Base-by-base conservation (phyloP, 2,329 filamentous ascomycete genomes). In the Hypoxylon sp. region DNA sequence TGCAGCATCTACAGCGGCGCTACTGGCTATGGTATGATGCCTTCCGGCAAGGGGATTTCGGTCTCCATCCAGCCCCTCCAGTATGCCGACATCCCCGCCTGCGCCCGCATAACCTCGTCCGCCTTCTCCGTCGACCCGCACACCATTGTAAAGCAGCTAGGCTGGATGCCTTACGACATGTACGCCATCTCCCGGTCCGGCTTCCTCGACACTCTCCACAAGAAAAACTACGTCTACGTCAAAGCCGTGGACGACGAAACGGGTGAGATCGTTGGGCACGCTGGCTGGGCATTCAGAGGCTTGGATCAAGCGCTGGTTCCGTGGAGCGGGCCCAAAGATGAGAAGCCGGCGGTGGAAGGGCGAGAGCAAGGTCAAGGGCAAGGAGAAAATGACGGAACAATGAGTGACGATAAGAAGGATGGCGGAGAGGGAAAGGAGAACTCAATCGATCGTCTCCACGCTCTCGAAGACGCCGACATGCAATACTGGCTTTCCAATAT, bases 121-220 rank as follows among this genome's bases (percentile, higher is more conserved):
- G 69, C 67, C 25, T 71, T 70, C 59, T 65, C 64, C 19, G 28
- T 43, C 2, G 67, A 71, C 17, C 67, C 67, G 5, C 67, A 71
- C 41, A 71, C 69, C 2, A 60, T 64, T 19, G 60, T 71, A 21
- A 70, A 71, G 49, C 59, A 68, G 52, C 21, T 72, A 21, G 69
- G 67, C n/a, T 64, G 19, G 17, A 28, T 55, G n/a, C 56, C 67
- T 14, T 72, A 56, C 10, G 67, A 68, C 49, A 70, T 72, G 67
- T 70, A 66, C 23, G 21, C 28, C 5, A 68, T 72, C 2, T 51
- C 67, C 2, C 32, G 45, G 28, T 62, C 62, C 1, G 49, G 50
- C 1, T 61, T 72, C 3, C 38, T 62, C 0, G 48, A 65, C 19
- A 64, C 60, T 19, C 62, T 68, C 25, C 34, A 68, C 2, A 56